phyloP scores from a whole-genome alignment of 1,284 basidiomycete genomes.

The Meripilus lineatus region DNA sequence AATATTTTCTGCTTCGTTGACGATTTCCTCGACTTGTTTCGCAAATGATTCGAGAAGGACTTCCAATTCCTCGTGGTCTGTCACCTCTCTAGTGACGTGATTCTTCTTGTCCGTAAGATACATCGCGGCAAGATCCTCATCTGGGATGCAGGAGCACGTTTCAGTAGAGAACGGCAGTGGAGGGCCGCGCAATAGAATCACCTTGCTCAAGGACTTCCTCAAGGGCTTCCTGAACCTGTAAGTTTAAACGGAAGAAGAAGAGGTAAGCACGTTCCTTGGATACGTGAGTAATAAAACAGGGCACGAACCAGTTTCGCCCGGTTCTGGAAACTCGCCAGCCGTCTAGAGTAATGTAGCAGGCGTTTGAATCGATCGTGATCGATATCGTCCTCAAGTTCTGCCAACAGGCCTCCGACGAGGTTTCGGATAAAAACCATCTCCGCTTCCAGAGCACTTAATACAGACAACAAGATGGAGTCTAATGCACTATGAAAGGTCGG shows the following conservation, averaged over 20 bases:
- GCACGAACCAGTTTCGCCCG: conserved; percentile 67
- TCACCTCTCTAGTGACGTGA: conserved; percentile 45
- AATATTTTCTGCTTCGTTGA: conserved; percentile 86
- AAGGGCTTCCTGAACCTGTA: conserved; percentile 79
- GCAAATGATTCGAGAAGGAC: conserved; percentile 90
- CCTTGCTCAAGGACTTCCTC: conserved; percentile 91
- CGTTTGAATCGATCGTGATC: conserved; percentile 90
- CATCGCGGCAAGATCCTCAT: conserved; percentile 92
- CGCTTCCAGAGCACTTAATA: conserved; percentile 85
- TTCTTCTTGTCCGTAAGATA: conserved; percentile 82
- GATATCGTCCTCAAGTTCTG: conserved; percentile 90
- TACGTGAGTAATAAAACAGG: conserved; percentile 1
- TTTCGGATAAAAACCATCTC: conserved; percentile 90
- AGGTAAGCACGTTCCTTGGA: too few relatives aligned
- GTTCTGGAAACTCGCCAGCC: conserved; percentile 84
- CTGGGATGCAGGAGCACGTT: too few relatives aligned
- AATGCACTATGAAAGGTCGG: conserved; percentile 57
- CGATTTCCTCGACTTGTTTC: conserved; percentile 95
- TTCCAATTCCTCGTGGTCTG: conserved; percentile 93
- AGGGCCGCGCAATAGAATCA: conserved; percentile 33
- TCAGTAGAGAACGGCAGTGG: too few relatives aligned
- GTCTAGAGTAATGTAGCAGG: conserved; percentile 84
- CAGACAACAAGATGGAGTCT: conserved; percentile 86
- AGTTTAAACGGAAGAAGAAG: too few relatives aligned
- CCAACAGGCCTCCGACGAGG: conserved; percentile 83